Evolutionary conservation across 2,329 filamentous ascomycete genomes (phyloP), one percentile per base, ranked within the genome.

Genomic region (Aspergillus arachidicola): DNA sequence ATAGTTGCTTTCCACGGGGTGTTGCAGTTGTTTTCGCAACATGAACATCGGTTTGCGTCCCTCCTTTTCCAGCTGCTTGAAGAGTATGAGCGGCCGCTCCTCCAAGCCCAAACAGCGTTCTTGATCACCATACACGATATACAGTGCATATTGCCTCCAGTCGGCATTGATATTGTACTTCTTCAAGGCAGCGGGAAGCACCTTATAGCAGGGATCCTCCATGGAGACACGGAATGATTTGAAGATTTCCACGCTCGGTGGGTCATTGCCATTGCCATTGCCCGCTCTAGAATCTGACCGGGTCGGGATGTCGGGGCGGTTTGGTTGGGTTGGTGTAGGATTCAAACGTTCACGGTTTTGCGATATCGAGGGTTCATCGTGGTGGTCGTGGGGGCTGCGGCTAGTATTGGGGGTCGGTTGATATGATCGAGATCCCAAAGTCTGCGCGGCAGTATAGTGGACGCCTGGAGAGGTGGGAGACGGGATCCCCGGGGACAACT

Each of bases 21-120:
- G 79, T 59, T 85, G 84, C n/a, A 86, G 85, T 69, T 89, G 84
- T 69, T 86, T 86, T 59, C 95, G 84, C 61, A 99, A 82, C 95
- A 99, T 99, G 75, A 99, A 99, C 95, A 98, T 98, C 26, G 95
- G 95, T 77, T 98, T 99, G 80, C 96, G 91, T 54, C 95, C 95
- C 81, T 98, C 95, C 77, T 94, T 94, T 75, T 98, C 94, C 61
- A 99, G 83, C 76, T 98, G 94, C 81, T 99, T 99, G 81, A 99
- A 99, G 66, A 99, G 80, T 66, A 97, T 96, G 63, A 99, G 82
- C 11, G 95, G 95, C 73, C 96, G 94, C 80, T 99, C 95, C 62
- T 98, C 91, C 68, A 97, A 83, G 0, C 91, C 93, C 43, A 99
- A 80, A 76, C 94, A 98, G 16, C 95, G 89, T 81, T 99, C 95